Percentiles rank a stretch among this genome's conserved stretches.
These are phyloP conservation scores for Cyanodermella asteris DNA, from an alignment of 2,329 filamentous ascomycete genomes.

Conservation along the genomic window DNA sequence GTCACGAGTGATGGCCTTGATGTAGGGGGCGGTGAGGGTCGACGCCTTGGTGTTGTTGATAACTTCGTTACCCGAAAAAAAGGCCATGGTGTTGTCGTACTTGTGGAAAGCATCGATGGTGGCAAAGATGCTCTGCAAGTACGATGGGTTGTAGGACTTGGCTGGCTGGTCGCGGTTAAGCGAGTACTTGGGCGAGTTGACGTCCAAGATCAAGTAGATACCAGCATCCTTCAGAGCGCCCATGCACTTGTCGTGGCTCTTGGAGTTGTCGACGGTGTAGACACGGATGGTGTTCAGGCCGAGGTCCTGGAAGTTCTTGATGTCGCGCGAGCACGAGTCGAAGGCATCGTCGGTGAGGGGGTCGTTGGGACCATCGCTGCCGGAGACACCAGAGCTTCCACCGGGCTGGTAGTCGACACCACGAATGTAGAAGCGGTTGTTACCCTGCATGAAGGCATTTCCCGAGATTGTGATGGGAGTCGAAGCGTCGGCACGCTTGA, in stretches of 20 bases:
- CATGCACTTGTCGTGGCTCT: conserved; percentile 73
- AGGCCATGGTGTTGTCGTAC: conserved; percentile 71
- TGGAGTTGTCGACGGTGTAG: conserved; percentile 77
- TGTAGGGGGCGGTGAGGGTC: conserved; percentile 45
- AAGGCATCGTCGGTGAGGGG: neutral
- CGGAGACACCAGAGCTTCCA: conserved; percentile 8
- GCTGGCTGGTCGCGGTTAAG: conserved; percentile 57
- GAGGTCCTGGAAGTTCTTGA: conserved; percentile 60
- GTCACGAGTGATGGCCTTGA: conserved; percentile 61
- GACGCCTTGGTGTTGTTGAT: conserved; percentile 43
- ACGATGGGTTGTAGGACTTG: conserved; percentile 65
- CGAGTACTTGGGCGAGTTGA: conserved; percentile 80
- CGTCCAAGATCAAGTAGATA: conserved; percentile 80
- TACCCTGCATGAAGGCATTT: conserved; percentile 43
- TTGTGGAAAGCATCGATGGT: conserved; percentile 66
- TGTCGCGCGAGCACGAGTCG: conserved; percentile 25
- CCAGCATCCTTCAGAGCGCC: conserved; percentile 53
- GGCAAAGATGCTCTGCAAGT: conserved; percentile 69
- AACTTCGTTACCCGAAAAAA: conserved; percentile 67
- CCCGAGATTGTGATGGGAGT: no score
- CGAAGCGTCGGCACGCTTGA: no score
- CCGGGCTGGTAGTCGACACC: conserved; percentile 42
- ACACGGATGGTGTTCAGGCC: conserved; percentile 83
- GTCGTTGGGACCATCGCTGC: neutral
- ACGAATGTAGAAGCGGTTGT: conserved; percentile 31